Conservation (phyloP, 2,329 filamentous ascomycete genomes). For the Diplodia corticola region DNA sequence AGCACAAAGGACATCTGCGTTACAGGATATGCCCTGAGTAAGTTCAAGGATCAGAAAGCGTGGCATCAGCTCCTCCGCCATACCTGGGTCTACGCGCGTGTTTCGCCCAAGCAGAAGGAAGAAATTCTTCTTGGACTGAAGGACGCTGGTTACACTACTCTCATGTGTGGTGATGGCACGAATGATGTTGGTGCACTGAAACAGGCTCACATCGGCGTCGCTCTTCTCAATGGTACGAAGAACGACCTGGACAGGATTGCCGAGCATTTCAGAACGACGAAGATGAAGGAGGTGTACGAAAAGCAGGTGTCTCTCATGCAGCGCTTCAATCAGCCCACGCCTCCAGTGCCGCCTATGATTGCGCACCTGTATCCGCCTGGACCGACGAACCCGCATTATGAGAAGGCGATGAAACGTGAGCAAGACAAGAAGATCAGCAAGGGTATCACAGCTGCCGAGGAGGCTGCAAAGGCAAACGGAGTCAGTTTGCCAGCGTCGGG, state of each 20-base stretch:
- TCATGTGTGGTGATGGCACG: conserved; percentile 98
- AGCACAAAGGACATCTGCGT: conserved; percentile 89
- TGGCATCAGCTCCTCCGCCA: conserved; percentile 79
- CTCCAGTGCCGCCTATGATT: conserved; percentile 89
- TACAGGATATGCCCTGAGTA: conserved; percentile 88
- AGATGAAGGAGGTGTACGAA: conserved; percentile 98
- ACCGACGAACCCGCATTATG: conserved; percentile 87
- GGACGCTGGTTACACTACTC: conserved; percentile 93
- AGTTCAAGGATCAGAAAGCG: conserved; percentile 79
- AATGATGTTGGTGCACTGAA: conserved; percentile 98
- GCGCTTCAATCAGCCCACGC: conserved; percentile 88
- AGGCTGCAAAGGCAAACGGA: conserved; percentile 28
- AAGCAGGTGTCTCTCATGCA: conserved; percentile 92
- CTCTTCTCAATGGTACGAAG: conserved; percentile 88
- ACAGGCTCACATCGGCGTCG: conserved; percentile 96
- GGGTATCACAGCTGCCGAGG: conserved; percentile 51
- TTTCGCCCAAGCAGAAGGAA: conserved; percentile 98
- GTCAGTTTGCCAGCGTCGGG: conserved; percentile 45
- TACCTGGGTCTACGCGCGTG: conserved; percentile 96
- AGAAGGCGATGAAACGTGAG: conserved; percentile 87
- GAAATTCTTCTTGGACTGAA: conserved; percentile 96
- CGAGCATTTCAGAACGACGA: conserved; percentile 89
- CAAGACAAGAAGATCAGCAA: conserved; percentile 71
- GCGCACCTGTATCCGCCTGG: conserved; percentile 94
- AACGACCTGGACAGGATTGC: conserved; percentile 90